A percentile compares a stretch with the other conserved stretches of the same genome.
Conservation (phyloP, 768 basidiomycete species). For the Sporobolomyces phaffii region DNA sequence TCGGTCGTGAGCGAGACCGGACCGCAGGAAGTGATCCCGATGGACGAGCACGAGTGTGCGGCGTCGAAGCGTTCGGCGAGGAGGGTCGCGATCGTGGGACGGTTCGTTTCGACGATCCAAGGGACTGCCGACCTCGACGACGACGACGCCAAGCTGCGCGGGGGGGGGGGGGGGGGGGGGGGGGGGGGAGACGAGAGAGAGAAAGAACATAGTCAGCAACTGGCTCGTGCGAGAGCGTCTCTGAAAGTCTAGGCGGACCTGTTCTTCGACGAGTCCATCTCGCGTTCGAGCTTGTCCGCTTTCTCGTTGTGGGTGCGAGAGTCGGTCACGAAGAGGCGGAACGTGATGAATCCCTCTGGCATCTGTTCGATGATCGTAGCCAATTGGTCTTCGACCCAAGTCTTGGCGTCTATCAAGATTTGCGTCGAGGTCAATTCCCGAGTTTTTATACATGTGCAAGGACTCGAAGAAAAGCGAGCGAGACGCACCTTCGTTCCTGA, state of each 20-base stretch:
- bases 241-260: neutral
- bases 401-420: slow-evolving; percentile 3
- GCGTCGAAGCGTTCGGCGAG: slow-evolving; percentile 1
- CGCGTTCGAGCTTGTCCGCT: slow-evolving; percentile 7
- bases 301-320: neutral
- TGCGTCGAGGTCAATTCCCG: too few species aligned
- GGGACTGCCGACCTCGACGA: neutral
- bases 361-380: neutral
- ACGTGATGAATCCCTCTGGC: slow-evolving; percentile 1
- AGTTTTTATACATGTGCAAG: neutral
- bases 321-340: slow-evolving; percentile 20
- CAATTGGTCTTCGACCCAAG: slow-evolving; percentile 26
- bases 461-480: neutral
- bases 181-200: too few species aligned
- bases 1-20: slow-evolving; percentile 15
- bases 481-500: slow-evolving; percentile 13
- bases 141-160: neutral
- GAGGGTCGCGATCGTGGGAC: neutral
- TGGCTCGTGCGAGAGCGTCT: accelerated
- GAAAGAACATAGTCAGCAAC: too few species aligned
- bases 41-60: neutral
- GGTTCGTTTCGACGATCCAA: slow-evolving; percentile 4
- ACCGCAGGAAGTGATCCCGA: slow-evolving; percentile 23
- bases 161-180: neutral
- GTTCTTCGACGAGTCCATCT: neutral